phyloP scores from a whole-genome alignment of 306 rosid species.

The Acacia melanoxylon region DNA sequence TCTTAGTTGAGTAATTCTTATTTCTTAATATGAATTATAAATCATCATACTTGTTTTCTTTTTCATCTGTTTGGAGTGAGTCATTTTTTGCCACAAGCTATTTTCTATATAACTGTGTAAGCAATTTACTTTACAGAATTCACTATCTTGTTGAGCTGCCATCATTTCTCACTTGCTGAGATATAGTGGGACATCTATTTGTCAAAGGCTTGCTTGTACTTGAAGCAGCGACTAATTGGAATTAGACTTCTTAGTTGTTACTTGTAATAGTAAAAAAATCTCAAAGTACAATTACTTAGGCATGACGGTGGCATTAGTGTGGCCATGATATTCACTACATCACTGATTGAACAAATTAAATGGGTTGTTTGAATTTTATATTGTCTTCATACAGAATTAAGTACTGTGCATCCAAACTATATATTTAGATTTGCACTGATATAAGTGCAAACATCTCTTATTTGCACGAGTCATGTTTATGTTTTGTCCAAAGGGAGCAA shows the following conservation, averaged over 20 bases:
- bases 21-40: neutral
- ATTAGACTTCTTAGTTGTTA: neutral
- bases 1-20: neutral
- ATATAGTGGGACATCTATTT: neutral
- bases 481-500: constrained; percentile 8
- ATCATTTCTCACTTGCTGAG: neutral
- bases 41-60: neutral
- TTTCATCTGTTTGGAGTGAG: constrained; percentile 3
- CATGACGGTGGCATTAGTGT: constrained; percentile 8
- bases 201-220: constrained; percentile 21
- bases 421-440: neutral
- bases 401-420: constrained; percentile 12
- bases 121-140: constrained; percentile 14
- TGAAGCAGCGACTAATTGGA: constrained; percentile 1
- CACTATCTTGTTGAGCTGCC: constrained; percentile 4
- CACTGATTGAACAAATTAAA: neutral
- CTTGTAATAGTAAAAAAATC: neutral
- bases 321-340: neutral
- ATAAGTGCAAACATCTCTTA: constrained; percentile 12
- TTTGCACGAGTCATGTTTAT: neutral
- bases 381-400: constrained; percentile 15
- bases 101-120: neutral
- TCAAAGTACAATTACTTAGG: neutral
- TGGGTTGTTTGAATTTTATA: neutral
- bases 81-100: constrained; percentile 25